A percentile compares a stretch with the other conserved stretches of the same genome.
Evolutionary conservation across 768 basidiomycete species (phyloP).

Genomic region (Rhizopogon rudus): DNA sequence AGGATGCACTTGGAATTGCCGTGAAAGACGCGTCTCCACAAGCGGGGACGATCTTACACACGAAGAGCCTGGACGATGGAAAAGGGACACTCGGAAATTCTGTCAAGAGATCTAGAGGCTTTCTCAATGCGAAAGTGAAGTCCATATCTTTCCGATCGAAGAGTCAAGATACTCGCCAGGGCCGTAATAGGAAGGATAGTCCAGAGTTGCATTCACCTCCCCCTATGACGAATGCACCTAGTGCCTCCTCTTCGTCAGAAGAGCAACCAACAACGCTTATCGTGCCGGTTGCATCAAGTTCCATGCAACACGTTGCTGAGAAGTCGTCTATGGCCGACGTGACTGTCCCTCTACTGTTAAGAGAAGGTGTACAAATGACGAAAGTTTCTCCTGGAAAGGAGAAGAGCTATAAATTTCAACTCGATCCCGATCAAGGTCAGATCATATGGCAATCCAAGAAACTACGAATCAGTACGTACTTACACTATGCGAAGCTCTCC

Average conservation of each 20-base stretch:
- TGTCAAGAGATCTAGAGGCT: slow-evolving; percentile 24
- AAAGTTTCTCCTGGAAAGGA: slow-evolving; percentile 80
- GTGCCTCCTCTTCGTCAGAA: neutral
- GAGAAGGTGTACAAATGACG: slow-evolving; percentile 67
- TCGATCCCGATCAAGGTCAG: slow-evolving; percentile 79
- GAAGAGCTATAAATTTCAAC: slow-evolving; percentile 62
- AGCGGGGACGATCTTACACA: neutral
- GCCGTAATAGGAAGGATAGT: slow-evolving; percentile 19
- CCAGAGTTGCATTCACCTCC: neutral
- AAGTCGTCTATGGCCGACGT: slow-evolving; percentile 29
- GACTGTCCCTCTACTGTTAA: slow-evolving; percentile 52
- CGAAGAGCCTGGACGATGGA: neutral
- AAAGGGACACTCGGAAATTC: slow-evolving; percentile 22
- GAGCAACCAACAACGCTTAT: neutral
- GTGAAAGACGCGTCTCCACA: slow-evolving; percentile 14
- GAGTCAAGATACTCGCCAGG: slow-evolving; percentile 1
- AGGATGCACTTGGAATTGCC: slow-evolving; percentile 9
- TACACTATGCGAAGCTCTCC: neutral
- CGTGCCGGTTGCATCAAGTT: neutral
- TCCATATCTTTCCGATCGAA: slow-evolving; percentile 19
- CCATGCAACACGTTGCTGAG: neutral
- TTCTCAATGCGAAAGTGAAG: slow-evolving; percentile 29
- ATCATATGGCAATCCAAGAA: slow-evolving; percentile 77
- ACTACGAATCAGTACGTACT: slow-evolving; percentile 52
- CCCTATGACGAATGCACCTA: neutral